phyloP scores from a whole-genome alignment of 1,284 basidiomycete genomes.

The Pascua guehoae region DNA sequence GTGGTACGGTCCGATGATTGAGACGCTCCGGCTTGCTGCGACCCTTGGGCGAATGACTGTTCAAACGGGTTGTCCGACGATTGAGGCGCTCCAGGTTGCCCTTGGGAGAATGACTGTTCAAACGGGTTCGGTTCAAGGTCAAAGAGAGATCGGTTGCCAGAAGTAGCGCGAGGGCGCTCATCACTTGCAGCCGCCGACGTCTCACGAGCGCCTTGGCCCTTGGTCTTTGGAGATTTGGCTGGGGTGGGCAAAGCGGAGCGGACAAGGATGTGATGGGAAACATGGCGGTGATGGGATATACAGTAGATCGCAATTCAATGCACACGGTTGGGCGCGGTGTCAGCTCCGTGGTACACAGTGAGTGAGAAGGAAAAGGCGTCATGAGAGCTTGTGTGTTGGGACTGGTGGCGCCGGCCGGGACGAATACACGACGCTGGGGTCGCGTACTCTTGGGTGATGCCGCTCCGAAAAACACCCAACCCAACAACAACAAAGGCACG shows the following conservation, averaged over 20 bases:
- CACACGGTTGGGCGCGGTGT: too few relatives aligned
- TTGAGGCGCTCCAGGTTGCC: slow-evolving; percentile 34
- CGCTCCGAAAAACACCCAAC: too few relatives aligned
- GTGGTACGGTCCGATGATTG: slow-evolving; percentile 51
- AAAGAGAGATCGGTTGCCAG: slow-evolving; percentile 37
- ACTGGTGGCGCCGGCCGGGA: too few relatives aligned
- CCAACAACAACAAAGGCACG: neutral
- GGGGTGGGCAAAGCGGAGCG: neutral
- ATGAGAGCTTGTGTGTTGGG: neutral
- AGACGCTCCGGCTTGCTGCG: slow-evolving; percentile 11
- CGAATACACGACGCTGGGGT: too few relatives aligned
- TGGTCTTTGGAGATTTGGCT: slow-evolving; percentile 10
- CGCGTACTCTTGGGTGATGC: too few relatives aligned
- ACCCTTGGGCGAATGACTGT: slow-evolving; percentile 75
- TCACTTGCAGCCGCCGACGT: slow-evolving; percentile 1
- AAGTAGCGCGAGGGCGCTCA: slow-evolving; percentile 4
- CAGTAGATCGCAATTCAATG: neutral
- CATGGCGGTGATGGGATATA: neutral
- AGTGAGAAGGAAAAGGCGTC: neutral
- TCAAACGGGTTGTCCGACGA: slow-evolving; percentile 81
- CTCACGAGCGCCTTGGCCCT: neutral
- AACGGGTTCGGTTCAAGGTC: slow-evolving; percentile 90
- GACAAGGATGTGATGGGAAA: neutral
- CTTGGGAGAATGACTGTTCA: slow-evolving; percentile 81
- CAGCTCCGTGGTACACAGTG: too few relatives aligned